Conservation (phyloP, 192 early-diverging fungal genomes). For the Thoreauomyces humboldtii region DNA sequence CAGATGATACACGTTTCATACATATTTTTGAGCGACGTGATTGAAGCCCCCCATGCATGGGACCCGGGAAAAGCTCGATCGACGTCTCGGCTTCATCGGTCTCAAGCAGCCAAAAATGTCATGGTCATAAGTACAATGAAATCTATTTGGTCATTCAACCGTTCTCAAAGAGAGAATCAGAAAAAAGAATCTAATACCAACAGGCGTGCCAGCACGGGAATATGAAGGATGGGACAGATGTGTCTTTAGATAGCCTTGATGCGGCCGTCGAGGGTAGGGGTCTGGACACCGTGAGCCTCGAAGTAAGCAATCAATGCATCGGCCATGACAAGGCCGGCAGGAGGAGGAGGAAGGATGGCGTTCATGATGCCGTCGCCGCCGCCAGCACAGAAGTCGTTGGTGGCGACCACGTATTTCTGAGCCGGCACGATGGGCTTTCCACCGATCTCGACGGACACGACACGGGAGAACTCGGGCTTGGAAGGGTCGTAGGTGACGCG, state of each 20-base stretch:
- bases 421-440: constrained; percentile 41
- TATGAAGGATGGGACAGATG: too few species aligned
- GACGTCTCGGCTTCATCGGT: too few species aligned
- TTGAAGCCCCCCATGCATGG: too few species aligned
- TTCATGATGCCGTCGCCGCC: constrained; percentile 64
- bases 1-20: too few species aligned
- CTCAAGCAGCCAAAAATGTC: too few species aligned
- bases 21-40: too few species aligned
- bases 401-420: constrained; percentile 47
- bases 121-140: too few species aligned
- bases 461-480: constrained; percentile 13
- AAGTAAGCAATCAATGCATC: constrained; percentile 22
- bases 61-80: too few species aligned
- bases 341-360: constrained; percentile 4
- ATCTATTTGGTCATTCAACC: too few species aligned
- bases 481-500: constrained; percentile 18
- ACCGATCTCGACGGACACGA: constrained; percentile 23
- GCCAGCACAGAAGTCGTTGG: constrained; percentile 55
- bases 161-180: too few species aligned
- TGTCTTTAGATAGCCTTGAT: background rate
- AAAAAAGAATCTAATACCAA: too few species aligned
- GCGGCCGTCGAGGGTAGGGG: background rate
- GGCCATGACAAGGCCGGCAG: constrained; percentile 24
- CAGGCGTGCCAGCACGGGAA: too few species aligned
- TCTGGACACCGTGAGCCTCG: background rate